These are phyloP conservation scores for Kalmusia sp. DNA, from an alignment of 2,329 filamentous ascomycete genomes.

Conservation along the genomic window DNA sequence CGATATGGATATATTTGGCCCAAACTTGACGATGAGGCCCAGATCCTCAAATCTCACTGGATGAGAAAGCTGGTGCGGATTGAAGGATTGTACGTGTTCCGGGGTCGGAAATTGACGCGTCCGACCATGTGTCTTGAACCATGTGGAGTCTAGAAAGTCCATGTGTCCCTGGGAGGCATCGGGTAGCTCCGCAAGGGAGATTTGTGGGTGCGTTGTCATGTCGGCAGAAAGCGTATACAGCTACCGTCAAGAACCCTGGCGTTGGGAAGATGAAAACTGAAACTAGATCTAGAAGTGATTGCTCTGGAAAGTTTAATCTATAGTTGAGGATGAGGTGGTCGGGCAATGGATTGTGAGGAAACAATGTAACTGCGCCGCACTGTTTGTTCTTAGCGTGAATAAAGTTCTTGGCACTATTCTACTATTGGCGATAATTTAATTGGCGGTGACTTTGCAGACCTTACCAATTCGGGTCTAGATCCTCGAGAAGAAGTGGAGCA, in stretches of 20 bases:
- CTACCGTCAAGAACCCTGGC: not conserved
- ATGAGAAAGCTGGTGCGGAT: not conserved
- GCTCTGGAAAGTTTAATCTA: too few relatives aligned
- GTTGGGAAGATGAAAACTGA: not conserved
- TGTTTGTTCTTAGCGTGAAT: too few relatives aligned
- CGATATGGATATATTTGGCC: not conserved
- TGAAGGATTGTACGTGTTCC: constrained; percentile 10
- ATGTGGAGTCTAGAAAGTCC: constrained; percentile 14
- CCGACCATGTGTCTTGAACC: constrained; percentile 15
- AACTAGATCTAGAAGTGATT: too few relatives aligned
- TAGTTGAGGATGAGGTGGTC: too few relatives aligned
- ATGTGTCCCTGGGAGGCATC: constrained; percentile 13
- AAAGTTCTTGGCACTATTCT: too few relatives aligned
- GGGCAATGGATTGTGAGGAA: too few relatives aligned
- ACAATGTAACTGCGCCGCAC: too few relatives aligned
- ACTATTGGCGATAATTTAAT: too few relatives aligned
- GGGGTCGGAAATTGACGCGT: constrained; percentile 9
- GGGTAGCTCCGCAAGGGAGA: constrained; percentile 11
- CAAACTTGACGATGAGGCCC: constrained; percentile 6
- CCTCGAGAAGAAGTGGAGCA: too few relatives aligned
- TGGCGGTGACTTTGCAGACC: too few relatives aligned
- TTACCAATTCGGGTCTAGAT: too few relatives aligned
- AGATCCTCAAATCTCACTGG: constrained; percentile 11
- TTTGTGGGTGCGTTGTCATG: constrained; percentile 11
- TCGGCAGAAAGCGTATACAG: not conserved